Conservation (phyloP, 2,329 filamentous ascomycete genomes). For the Rhynchosporium secalis region DNA sequence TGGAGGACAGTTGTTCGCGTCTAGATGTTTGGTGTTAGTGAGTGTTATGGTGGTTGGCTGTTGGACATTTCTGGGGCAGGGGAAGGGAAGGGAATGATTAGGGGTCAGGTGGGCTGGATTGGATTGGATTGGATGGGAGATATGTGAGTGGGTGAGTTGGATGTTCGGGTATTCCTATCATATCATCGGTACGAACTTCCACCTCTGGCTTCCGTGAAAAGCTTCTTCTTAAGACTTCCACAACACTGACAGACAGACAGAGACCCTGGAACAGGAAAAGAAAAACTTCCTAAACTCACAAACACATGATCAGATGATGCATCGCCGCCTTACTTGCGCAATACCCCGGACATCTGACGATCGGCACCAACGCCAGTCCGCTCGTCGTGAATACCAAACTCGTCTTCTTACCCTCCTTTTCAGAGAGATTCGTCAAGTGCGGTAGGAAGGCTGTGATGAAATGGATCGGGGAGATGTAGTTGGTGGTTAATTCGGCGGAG, state of each 20-base stretch:
- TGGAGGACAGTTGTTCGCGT: no score
- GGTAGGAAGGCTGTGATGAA: slow-evolving; percentile 43
- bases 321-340: slow-evolving; percentile 49
- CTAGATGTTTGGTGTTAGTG: slow-evolving; percentile 26
- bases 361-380: slow-evolving; percentile 27
- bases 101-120: no score
- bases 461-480: slow-evolving; percentile 46
- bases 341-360: slow-evolving; percentile 38
- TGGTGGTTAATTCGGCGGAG: slow-evolving; percentile 44
- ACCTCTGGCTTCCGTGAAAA: no score
- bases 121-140: no score
- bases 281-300: slow-evolving; percentile 36
- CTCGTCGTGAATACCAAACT: slow-evolving; percentile 31
- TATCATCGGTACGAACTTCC: no score
- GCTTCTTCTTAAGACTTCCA: no score
- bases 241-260: no score
- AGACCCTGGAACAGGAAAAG: no score
- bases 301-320: slow-evolving; percentile 44
- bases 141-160: no score
- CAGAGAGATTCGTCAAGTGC: slow-evolving; percentile 27
- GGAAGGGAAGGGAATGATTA: no score
- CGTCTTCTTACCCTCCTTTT: slow-evolving; percentile 7
- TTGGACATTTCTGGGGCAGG: slow-evolving; percentile 17
- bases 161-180: no score
- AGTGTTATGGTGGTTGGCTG: slow-evolving; percentile 40